phyloP scores from a whole-genome alignment of 192 early-diverging fungal species.

The Phlyctochytrium planicorne region DNA sequence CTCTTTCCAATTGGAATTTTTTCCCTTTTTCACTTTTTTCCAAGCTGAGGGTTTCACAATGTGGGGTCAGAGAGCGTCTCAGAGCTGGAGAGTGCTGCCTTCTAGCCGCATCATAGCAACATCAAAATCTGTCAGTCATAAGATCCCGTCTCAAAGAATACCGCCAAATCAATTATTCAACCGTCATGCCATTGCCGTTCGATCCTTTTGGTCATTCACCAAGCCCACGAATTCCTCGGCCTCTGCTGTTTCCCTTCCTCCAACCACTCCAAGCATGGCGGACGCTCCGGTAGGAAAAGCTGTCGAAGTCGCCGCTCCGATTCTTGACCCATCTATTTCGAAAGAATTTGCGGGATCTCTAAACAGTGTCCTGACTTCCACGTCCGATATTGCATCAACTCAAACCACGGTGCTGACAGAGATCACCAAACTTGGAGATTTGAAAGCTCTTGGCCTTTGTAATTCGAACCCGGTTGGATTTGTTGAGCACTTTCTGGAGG shows the following conservation, averaged over 20 bases:
- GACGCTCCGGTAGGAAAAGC: background rate
- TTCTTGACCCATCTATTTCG: background rate
- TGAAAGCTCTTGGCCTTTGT: slow-evolving; percentile 78
- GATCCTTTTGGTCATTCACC: background rate
- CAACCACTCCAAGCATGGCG: background rate
- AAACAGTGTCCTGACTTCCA: slow-evolving; percentile 25
- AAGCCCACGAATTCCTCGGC: background rate
- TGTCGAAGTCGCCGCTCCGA: background rate
- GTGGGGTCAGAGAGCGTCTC: no score
- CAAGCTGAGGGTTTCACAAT: no score
- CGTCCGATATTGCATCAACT: slow-evolving; percentile 1
- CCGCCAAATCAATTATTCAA: no score
- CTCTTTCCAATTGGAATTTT: no score
- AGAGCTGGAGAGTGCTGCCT: no score
- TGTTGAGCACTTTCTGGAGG: slow-evolving; percentile 72
- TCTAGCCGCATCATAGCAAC: no score
- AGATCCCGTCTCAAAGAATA: no score
- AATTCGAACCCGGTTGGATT: slow-evolving; percentile 70
- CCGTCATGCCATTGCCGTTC: no score
- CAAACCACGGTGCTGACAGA: slow-evolving; percentile 29
- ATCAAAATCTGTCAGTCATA: no score
- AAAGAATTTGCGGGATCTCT: slow-evolving; percentile 19
- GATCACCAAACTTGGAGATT: slow-evolving; percentile 79
- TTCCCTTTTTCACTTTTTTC: no score
- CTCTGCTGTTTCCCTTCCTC: background rate